These are phyloP conservation scores for Metarhizium humberi DNA, from an alignment of 2,329 filamentous ascomycete species.

Conservation along the genomic window DNA sequence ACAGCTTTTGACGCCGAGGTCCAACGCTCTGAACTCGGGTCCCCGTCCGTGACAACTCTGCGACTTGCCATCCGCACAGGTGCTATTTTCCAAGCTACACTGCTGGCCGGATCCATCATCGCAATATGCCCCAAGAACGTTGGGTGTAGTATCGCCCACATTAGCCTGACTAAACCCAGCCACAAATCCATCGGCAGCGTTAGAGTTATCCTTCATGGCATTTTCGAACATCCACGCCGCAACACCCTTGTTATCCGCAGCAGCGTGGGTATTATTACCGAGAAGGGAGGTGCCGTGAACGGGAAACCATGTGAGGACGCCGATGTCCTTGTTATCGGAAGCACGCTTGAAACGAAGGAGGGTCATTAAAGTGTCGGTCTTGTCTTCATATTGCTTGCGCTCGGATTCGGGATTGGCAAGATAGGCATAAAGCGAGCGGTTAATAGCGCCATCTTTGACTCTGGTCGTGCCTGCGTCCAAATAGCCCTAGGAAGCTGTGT, in stretches of 20 bases:
- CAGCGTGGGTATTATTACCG: constrained; percentile 82
- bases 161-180: constrained; percentile 89
- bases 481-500: constrained; percentile 38
- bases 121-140: constrained; percentile 79
- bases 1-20: constrained; percentile 64
- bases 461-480: constrained; percentile 62
- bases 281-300: constrained; percentile 87
- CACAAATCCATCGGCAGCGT: constrained; percentile 61
- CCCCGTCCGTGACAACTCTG: constrained; percentile 67
- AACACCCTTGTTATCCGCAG: constrained; percentile 95
- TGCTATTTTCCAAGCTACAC: constrained; percentile 74
- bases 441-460: constrained; percentile 72
- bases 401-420: constrained; percentile 75
- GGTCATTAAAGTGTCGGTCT: constrained; percentile 54
- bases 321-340: constrained; percentile 67
- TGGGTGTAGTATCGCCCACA: constrained; percentile 85
- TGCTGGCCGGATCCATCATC: constrained; percentile 68
- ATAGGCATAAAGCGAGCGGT: constrained; percentile 82
- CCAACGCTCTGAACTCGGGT: constrained; percentile 56
- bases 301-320: constrained; percentile 82
- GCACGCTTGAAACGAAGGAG: constrained; percentile 68
- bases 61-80: constrained; percentile 62
- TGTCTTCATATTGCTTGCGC: constrained; percentile 53
- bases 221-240: constrained; percentile 79
- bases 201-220: constrained; percentile 43